Evolutionary conservation across 83 land plant genomes (phyloP).

Genomic region (Thuja plicata): DNA sequence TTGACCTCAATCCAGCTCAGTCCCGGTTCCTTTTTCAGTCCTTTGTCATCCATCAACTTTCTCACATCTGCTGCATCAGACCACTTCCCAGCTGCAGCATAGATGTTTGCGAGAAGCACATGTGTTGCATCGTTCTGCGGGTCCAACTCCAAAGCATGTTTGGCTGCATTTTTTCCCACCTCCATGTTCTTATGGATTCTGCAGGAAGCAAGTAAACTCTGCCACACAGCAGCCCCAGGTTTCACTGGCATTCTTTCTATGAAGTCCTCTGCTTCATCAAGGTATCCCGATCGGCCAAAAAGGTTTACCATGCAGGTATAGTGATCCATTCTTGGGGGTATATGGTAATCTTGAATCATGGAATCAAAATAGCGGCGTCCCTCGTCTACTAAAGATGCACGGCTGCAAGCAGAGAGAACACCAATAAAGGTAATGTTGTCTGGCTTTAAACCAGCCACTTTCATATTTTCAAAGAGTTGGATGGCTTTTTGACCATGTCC

Average conservation of each 20-base stretch:
- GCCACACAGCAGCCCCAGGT: conserved; percentile 58
- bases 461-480: conserved; percentile 9
- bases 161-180: conserved; percentile 48
- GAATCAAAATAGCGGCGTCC: conserved; percentile 56
- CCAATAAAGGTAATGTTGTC: background rate
- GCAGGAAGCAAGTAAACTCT: conserved; percentile 62
- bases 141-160: conserved; percentile 33
- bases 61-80: conserved; percentile 50
- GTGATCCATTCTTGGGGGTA: conserved; percentile 60
- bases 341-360: conserved; percentile 42
- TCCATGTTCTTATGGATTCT: conserved; percentile 36
- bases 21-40: conserved; percentile 61
- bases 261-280: conserved; percentile 45
- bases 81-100: conserved; percentile 59
- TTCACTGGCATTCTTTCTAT: conserved; percentile 48
- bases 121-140: conserved; percentile 54
- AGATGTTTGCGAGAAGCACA: conserved; percentile 68
- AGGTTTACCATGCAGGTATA: conserved; percentile 74
- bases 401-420: conserved; percentile 64
- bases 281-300: conserved; percentile 55
- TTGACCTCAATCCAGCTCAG: conserved; percentile 55
- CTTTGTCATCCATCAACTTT: conserved; percentile 45
- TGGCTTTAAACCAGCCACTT: background rate
- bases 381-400: conserved; percentile 60
- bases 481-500: conserved; percentile 10